Conservation (phyloP, 2,329 filamentous ascomycete genomes). For the Epichloe elymi region DNA sequence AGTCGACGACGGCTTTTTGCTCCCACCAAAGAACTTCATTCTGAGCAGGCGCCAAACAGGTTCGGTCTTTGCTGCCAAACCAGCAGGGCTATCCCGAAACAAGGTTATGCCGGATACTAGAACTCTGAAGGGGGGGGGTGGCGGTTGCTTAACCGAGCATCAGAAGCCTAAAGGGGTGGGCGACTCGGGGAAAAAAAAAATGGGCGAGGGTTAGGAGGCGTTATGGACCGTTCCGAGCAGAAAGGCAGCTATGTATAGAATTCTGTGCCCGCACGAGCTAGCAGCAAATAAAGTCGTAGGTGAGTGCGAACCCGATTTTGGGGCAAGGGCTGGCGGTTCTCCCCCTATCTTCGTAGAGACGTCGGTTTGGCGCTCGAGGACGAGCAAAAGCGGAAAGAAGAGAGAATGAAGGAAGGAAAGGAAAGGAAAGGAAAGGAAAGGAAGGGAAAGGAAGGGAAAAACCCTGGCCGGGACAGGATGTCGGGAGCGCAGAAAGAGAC, state of each 20-base stretch:
- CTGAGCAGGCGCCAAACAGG: constrained; percentile 10
- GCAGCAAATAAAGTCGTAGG: background rate
- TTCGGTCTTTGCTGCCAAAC: constrained; percentile 7
- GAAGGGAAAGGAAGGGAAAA: background rate
- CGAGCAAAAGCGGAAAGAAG: background rate
- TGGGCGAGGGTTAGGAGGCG: background rate
- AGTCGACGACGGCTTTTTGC: constrained; percentile 24
- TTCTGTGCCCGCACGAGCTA: background rate
- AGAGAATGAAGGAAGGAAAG: background rate
- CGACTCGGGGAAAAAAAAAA: background rate
- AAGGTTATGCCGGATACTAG: constrained; percentile 27
- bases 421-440: background rate
- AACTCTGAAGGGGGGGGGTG: constrained; percentile 8
- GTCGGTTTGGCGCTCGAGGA: background rate
- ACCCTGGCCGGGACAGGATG: background rate
- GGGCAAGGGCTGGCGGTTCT: background rate
- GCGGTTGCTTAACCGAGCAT: constrained; percentile 16
- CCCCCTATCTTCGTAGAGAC: background rate
- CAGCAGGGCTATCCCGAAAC: constrained; percentile 22
- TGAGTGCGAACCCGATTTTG: background rate
- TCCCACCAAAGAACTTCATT: constrained; percentile 38
- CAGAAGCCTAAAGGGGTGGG: constrained; percentile 10
- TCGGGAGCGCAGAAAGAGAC: background rate
- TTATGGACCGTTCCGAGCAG: constrained; percentile 4
- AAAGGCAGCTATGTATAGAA: background rate